These are phyloP conservation scores for Vachellia pachyceras DNA, from an alignment of 306 rosid species.

Conservation along the genomic window DNA sequence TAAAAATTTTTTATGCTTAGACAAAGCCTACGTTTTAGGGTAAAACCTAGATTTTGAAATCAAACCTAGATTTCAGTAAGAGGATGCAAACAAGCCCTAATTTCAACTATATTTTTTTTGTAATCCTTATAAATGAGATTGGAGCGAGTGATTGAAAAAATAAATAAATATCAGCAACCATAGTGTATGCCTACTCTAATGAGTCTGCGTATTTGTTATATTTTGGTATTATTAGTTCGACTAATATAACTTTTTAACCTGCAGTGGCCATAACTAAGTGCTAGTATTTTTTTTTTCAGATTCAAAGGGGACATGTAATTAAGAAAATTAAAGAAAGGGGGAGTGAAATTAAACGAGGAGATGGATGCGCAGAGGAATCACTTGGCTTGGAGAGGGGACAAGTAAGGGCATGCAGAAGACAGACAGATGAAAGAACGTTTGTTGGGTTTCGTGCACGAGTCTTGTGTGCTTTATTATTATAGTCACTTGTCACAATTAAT, in stretches of 20 bases:
- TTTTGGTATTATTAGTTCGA: constrained; percentile 17
- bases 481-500: no score
- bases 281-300: neutral
- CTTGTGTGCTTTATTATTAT: no score
- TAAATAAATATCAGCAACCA: neutral
- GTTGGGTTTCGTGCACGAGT: constrained; percentile 55
- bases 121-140: neutral
- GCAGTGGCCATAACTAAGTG: neutral
- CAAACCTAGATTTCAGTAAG: no score
- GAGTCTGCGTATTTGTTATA: neutral
- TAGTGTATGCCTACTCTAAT: neutral
- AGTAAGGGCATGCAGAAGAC: constrained; percentile 37
- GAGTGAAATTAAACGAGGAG: neutral
- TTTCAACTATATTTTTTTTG: neutral
- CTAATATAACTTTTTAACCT: neutral
- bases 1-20: no score
- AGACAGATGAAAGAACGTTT: constrained; percentile 66
- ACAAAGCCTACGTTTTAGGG: no score
- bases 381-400: neutral
- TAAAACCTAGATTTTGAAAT: no score
- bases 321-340: no score
- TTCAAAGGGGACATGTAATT: constrained; percentile 5
- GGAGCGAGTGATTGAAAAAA: neutral
- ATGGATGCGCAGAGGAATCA: neutral
- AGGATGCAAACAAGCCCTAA: no score